A percentile compares a stretch with the other conserved stretches of the same genome.
Evolutionary conservation across 1,284 basidiomycete genomes (phyloP).

Genomic region (Rhizopogon parksii): DNA sequence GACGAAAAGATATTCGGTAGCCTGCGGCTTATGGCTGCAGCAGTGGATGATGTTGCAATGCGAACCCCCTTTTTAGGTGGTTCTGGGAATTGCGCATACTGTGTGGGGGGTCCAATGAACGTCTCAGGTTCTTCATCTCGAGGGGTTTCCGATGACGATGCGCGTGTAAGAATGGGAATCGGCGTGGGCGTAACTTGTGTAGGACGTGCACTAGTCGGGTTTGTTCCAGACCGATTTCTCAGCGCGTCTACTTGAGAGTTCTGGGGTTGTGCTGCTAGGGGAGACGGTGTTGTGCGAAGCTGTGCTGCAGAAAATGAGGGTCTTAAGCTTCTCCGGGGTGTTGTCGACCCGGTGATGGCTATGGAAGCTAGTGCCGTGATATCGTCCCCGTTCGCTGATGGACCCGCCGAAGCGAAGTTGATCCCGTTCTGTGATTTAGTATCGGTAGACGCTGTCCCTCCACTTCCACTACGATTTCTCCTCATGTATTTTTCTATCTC

Average conservation of each 20-base stretch:
- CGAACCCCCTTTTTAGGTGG: slow-evolving; percentile 38
- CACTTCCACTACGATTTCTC: slow-evolving; percentile 72
- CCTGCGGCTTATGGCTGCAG: slow-evolving; percentile 46
- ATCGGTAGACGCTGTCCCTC: slow-evolving; percentile 62
- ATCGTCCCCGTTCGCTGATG: slow-evolving; percentile 47
- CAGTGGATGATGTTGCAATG: slow-evolving; percentile 31
- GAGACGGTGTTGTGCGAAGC: slow-evolving; percentile 44
- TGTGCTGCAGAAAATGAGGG: slow-evolving; percentile 74
- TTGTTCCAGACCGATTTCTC: slow-evolving; percentile 64
- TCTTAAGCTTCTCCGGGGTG: slow-evolving; percentile 52
- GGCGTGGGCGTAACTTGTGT: slow-evolving; percentile 29
- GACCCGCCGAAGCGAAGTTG: slow-evolving; percentile 41
- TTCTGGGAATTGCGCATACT: slow-evolving; percentile 65
- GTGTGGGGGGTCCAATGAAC: slow-evolving; percentile 57
- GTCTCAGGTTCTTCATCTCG: slow-evolving; percentile 41
- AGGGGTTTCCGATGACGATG: slow-evolving; percentile 41
- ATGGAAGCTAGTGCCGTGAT: slow-evolving; percentile 41
- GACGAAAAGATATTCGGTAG: slow-evolving; percentile 61
- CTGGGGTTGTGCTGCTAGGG: slow-evolving; percentile 28
- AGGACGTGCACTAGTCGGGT: slow-evolving; percentile 40
- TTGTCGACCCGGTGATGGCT: slow-evolving; percentile 46
- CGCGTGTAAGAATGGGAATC: slow-evolving; percentile 39
- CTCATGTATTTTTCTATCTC: slow-evolving; percentile 78
- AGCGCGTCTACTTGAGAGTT: slow-evolving; percentile 37
- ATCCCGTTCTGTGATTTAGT: slow-evolving; percentile 54